Base-by-base conservation (phyloP, 352 stramenopile species). In the Globisporangium paddicum region DNA sequence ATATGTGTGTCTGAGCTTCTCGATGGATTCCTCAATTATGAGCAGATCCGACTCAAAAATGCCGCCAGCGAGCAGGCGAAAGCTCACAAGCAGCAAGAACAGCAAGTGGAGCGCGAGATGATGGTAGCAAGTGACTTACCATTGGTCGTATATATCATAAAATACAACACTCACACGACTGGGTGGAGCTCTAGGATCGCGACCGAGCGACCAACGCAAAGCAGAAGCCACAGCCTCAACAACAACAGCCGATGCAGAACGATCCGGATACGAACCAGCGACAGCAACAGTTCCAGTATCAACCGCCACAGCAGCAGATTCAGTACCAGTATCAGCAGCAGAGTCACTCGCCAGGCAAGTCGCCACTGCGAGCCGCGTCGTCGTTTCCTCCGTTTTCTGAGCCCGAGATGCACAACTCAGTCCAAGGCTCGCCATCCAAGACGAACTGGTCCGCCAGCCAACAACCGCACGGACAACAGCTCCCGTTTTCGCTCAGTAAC, bases 41-140 rank as follows among this genome's bases (percentile, higher is more conserved):
- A 37, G 37, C 46, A 77, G 68, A 66, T 82, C 52, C 63, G 65
- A 0, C 59, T 74, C 46, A 89, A 89, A 59, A 74, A 86, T 52
- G 75, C 64, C 10, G 61, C 67, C 9, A 64, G 58, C 19, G 71
- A 86, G 32, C 52, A 77, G 19, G 77, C 77, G 14, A 82, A 78
- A 32, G 58, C 60, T 41, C 75, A 55, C 5, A 70, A 64, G 35
- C 59, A 52, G 18, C 64, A 73, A 21, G 79, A 89, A 34, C 73
- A 85, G 67, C 75, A 74, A n/a, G 37, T 66, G 9, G 77, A 89
- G 55, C 52, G 79, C 21, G 71, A 82, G 32, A 56, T 71, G 35
- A 48, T 76, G 60, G 76, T 80, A n/a, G 3, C 28, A 32, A 32
- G 6, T 32, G 28, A 6, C 28, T 32, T 32, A 6, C 6, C 28